phyloP scores from a whole-genome alignment of 78 protist genomes.

The Monocercomonoides exilis region DNA sequence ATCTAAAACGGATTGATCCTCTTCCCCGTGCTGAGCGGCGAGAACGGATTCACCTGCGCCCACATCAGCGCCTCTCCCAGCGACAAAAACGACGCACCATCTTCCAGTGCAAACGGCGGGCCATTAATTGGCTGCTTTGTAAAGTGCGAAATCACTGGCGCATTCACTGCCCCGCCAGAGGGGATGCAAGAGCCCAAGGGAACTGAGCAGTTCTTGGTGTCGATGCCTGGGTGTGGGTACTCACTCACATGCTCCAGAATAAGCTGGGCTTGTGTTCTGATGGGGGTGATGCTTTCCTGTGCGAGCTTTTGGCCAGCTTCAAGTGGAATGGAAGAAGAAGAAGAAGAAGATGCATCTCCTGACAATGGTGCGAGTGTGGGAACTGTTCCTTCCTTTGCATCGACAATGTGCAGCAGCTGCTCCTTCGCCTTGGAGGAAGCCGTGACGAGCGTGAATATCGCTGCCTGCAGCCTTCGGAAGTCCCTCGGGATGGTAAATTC shows the following conservation, averaged over 20 bases:
- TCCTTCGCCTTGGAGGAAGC: background rate
- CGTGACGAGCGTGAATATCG: background rate
- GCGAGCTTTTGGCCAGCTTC: too few species aligned
- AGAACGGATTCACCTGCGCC: conserved; percentile 7
- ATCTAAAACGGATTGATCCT: conserved; percentile 6
- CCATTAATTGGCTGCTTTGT: background rate
- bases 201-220: background rate
- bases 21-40: background rate
- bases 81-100: background rate
- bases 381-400: background rate
- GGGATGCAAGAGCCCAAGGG: conserved; percentile 15
- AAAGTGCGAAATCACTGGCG: background rate
- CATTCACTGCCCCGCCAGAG: background rate
- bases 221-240: background rate
- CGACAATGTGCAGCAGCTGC: background rate
- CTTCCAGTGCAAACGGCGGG: background rate
- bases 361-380: background rate
- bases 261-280: background rate
- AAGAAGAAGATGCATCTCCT: background rate
- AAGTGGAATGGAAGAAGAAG: too few species aligned
- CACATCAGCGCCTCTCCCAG: conserved; percentile 11
- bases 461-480: background rate
- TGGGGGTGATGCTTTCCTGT: background rate
- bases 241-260: background rate
- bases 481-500: background rate